Evolutionary conservation across 345 rosid species (phyloP).

Genomic region (Toxicodendron radicans): DNA sequence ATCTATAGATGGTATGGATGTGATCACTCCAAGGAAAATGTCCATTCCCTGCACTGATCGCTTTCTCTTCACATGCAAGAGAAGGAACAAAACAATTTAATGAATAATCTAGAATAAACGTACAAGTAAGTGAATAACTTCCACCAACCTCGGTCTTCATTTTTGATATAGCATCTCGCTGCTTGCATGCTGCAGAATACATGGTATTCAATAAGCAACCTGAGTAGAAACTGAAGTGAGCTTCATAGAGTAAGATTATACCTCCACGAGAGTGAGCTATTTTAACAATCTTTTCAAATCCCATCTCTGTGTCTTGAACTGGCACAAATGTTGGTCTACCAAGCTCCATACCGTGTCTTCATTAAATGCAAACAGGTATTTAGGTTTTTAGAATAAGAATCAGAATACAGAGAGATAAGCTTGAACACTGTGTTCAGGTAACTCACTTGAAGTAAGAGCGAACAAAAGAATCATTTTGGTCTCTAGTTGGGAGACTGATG

Average conservation of each 20-base stretch:
- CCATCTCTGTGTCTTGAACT: conserved; percentile 87
- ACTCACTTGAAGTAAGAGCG: conserved; percentile 84
- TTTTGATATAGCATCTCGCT: conserved; percentile 55
- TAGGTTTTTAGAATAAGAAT: background rate
- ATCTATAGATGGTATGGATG: conserved; percentile 79
- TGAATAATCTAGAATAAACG: background rate
- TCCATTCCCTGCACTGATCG: conserved; percentile 61
- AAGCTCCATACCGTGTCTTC: conserved; percentile 75
- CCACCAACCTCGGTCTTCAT: conserved; percentile 79
- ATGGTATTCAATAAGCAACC: background rate
- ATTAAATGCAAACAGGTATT: conserved; percentile 12
- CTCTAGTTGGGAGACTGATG: conserved; percentile 56
- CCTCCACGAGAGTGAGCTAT: conserved; percentile 87
- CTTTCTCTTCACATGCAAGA: conserved; percentile 55
- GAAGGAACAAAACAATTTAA: background rate
- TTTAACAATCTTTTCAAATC: conserved; percentile 91
- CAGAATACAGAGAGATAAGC: background rate
- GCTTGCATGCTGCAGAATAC: conserved; percentile 71
- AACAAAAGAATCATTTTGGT: conserved; percentile 70
- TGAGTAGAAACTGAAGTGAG: background rate
- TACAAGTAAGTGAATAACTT: background rate
- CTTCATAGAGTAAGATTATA: conserved; percentile 25
- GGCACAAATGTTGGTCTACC: conserved; percentile 83
- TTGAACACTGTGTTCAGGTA: background rate
- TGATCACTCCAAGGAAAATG: conserved; percentile 56